phyloP scores from a whole-genome alignment of 208 protist species.

The Acanthamoeba royreba region DNA sequence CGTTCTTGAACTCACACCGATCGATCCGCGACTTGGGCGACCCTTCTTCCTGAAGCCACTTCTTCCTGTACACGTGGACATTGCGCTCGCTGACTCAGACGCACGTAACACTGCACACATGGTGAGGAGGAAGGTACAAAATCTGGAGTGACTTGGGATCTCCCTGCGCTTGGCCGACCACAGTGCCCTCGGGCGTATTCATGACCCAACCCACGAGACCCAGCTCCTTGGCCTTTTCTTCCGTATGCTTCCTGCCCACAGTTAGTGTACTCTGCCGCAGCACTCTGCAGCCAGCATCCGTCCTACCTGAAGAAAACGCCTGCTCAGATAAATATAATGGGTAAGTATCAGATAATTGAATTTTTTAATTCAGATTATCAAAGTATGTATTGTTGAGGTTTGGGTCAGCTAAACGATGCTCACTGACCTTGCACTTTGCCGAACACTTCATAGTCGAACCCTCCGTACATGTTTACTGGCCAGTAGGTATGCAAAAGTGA shows the following conservation, averaged over 20 bases:
- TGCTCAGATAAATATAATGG: background rate
- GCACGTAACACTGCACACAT: too few relatives aligned
- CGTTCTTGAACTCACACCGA: background rate
- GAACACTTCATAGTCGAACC: conserved; percentile 28
- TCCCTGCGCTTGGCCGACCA: conserved; percentile 25
- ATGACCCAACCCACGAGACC: conserved; percentile 36
- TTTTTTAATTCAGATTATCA: too few relatives aligned
- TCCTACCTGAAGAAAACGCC: background rate
- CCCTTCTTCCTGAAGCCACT: conserved; percentile 31
- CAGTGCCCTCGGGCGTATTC: background rate
- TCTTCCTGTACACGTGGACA: background rate
- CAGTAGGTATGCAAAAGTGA: too few relatives aligned
- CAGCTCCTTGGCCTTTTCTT: background rate
- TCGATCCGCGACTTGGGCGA: background rate
- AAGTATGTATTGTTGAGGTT: too few relatives aligned
- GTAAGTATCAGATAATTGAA: background rate
- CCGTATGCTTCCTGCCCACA: background rate
- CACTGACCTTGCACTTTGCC: conserved; percentile 44
- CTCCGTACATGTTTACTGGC: too few relatives aligned
- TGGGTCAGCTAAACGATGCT: too few relatives aligned
- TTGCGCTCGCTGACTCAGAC: too few relatives aligned
- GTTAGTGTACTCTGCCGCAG: background rate
- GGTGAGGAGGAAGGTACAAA: too few relatives aligned
- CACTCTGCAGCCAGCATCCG: too few relatives aligned
- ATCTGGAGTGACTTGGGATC: background rate